Conservation (phyloP, 2,329 filamentous ascomycete genomes). For the Ceratocystis cubensis region DNA sequence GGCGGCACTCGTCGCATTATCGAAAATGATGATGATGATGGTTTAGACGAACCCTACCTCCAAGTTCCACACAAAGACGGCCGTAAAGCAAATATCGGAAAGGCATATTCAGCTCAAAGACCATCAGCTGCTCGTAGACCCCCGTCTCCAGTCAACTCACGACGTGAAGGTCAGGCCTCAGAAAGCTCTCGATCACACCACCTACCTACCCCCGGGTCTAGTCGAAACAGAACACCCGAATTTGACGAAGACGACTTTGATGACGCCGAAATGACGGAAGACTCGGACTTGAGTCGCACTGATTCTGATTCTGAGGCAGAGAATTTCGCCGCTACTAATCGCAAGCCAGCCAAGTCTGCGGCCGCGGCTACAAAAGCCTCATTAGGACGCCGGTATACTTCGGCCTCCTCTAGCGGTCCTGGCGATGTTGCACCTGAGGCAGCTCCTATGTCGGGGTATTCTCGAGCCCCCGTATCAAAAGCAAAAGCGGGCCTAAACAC, state of each 20-base stretch:
- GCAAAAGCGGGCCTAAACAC: background rate
- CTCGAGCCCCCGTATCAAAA: background rate
- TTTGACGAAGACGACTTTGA: slow-evolving; percentile 12
- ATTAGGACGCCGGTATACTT: background rate
- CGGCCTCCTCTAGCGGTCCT: background rate
- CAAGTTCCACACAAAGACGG: slow-evolving; percentile 10
- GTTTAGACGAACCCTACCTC: background rate
- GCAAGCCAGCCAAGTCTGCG: background rate
- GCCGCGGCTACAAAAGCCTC: background rate
- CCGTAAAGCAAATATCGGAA: background rate
- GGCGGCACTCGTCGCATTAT: slow-evolving; percentile 11
- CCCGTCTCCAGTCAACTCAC: slow-evolving; percentile 16
- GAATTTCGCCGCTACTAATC: background rate
- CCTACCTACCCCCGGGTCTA: slow-evolving; percentile 17
- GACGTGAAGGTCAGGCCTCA: slow-evolving; percentile 12
- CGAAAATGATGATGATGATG: slow-evolving; percentile 12
- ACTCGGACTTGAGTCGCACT: slow-evolving; percentile 3
- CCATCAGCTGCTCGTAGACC: slow-evolving; percentile 7
- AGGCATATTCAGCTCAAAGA: background rate
- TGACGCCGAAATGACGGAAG: slow-evolving; percentile 11
- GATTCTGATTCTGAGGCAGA: slow-evolving; percentile 9
- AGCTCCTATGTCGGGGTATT: background rate
- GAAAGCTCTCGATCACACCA: slow-evolving; percentile 18
- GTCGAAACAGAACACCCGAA: slow-evolving; percentile 19
- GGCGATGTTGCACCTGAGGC: background rate